Evolutionary conservation across 2,329 filamentous ascomycete genomes (phyloP).

Genomic region (Chaetothyriales sp.): DNA sequence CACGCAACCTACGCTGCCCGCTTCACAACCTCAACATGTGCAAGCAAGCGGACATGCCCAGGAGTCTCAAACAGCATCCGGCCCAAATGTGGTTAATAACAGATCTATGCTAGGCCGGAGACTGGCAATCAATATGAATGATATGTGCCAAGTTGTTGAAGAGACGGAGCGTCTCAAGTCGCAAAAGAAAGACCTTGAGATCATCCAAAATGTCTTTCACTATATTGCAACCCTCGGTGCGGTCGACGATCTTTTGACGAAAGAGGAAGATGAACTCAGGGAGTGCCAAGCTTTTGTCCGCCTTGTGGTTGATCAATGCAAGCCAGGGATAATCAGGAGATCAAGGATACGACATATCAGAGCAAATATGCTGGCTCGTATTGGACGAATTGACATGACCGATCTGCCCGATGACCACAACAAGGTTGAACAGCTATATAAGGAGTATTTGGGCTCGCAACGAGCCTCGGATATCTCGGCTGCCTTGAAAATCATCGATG

Average conservation of each 20-base stretch:
- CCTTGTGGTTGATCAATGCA: slow-evolving; percentile 6
- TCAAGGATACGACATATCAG: slow-evolving; percentile 9
- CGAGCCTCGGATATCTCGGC: neutral
- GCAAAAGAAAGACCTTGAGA: slow-evolving; percentile 8
- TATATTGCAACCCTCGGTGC: slow-evolving; percentile 7
- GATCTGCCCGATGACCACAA: neutral
- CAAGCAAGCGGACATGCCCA: neutral
- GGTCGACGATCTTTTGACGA: slow-evolving; percentile 3
- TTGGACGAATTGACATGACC: neutral
- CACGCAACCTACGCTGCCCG: neutral
- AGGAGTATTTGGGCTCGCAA: neutral
- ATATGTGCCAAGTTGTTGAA: slow-evolving; percentile 6
- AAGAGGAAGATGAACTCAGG: slow-evolving; percentile 7
- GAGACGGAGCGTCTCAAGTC: slow-evolving; percentile 11
- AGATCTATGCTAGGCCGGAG: slow-evolving; percentile 3
- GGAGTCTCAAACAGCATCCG: neutral
- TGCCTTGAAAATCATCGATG: neutral
- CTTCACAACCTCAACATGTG: neutral
- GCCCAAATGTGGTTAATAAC: neutral
- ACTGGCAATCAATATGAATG: slow-evolving; percentile 4
- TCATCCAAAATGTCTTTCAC: slow-evolving; percentile 5
- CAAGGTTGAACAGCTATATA: neutral
- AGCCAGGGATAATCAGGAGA: slow-evolving; percentile 5
- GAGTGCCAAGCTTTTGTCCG: slow-evolving; percentile 8
- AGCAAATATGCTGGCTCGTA: slow-evolving; percentile 8